Evolutionary conservation across 2,329 filamentous ascomycete genomes (phyloP), one percentile per base, ranked within the genome.

Genomic region (Fusarium burgessii): DNA sequence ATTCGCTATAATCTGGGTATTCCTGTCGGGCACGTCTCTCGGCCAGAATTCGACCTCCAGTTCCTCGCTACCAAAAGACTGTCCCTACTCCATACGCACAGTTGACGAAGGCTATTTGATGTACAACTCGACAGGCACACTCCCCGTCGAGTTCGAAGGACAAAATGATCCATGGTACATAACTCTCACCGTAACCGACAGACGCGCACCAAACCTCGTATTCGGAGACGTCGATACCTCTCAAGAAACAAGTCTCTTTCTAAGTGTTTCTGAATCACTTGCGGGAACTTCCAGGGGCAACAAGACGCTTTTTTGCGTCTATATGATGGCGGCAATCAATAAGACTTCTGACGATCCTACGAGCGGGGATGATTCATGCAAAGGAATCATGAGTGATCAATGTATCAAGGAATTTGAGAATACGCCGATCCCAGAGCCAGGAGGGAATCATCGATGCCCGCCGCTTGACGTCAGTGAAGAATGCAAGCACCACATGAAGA

Each of bases 101-200:
- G 12, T 46, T 4, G 41, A 17, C 33, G 15, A 45, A 2, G 50
- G 20, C 2, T 23, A 18, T 10, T 18, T 33, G 8, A 23, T 14
- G 2, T 60, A 40, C 25, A 62, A 62, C 18, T 50, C 60, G 2
- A 62, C 45, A 2, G 38, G 56, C 5, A 45, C 59, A 3, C 6
- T 61, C 5, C 12, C 45, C 4, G 1, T 36, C 1, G 4, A 36
- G 1, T 13, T 62, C 36, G 2, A 12, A 9, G 36, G 11, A 3
- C 29, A 41, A 17, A 7, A n/a, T 2, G 8, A 27, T 5, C 8
- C 17, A 27, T 62, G 20, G 20, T 46, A 38, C 1, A 33, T 62
- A 14, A 43, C 56, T 6, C 20, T 32, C 13, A 10, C 38, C 5
- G 1, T 62, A 0, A 50, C 15, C 1, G 59, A 62, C 5, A 8